These are phyloP conservation scores for Dentiscutata heterogama DNA, from an alignment of 371 early-diverging fungal species.

Conservation along the genomic window DNA sequence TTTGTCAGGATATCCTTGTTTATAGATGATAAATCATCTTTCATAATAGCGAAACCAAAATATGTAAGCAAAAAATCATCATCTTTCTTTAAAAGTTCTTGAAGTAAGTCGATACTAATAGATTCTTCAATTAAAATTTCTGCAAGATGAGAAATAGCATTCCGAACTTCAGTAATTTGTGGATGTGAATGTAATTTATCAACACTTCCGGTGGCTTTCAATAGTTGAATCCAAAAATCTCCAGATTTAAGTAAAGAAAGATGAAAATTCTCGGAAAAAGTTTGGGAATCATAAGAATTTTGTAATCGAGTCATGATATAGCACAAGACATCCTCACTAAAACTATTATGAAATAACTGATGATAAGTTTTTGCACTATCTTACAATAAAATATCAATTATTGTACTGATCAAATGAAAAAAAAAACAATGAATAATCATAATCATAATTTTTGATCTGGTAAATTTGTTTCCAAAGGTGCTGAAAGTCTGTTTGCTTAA, in stretches of 20 bases:
- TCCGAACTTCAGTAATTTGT: neutral
- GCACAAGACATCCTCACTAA: constrained; percentile 27
- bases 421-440: neutral
- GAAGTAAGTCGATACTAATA: constrained; percentile 15
- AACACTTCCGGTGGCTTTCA: constrained; percentile 8
- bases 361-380: constrained; percentile 26
- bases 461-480: no score
- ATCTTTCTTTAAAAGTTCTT: constrained; percentile 4
- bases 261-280: neutral
- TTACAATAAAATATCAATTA: constrained; percentile 23
- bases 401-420: constrained; percentile 6
- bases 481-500: no score
- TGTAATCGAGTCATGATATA: constrained; percentile 11
- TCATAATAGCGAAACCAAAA: neutral
- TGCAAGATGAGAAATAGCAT: constrained; percentile 10
- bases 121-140: neutral
- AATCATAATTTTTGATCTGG: no score
- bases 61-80: constrained; percentile 20
- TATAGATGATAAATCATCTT: no score
- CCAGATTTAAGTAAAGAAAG: neutral
- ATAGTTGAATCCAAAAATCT: constrained; percentile 32
- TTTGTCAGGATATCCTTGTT: neutral
- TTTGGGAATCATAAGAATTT: neutral
- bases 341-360: constrained; percentile 7
- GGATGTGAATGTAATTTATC: constrained; percentile 25